Conservation (phyloP, 1,284 basidiomycete species). For the Schizophyllum amplum region DNA sequence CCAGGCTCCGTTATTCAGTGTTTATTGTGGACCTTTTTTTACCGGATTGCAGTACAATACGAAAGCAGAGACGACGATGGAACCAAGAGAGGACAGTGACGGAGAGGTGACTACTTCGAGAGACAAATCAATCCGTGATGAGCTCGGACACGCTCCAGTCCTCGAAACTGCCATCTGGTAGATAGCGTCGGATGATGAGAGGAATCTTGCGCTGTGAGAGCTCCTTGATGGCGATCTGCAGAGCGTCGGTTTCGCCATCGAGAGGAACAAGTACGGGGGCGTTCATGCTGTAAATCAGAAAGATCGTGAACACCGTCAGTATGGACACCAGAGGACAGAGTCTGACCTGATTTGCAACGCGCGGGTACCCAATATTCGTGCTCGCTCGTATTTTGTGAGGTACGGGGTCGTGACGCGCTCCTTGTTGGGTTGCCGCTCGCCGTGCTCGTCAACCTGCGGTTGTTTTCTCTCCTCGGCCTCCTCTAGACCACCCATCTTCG, state of each 20-base stretch:
- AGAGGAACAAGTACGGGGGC: conserved; percentile 91
- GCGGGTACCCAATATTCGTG: conserved; percentile 94
- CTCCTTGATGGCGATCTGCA: conserved; percentile 96
- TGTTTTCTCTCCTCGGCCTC: neutral
- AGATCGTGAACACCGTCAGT: conserved; percentile 1
- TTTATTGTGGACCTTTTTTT: neutral
- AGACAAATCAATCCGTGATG: conserved; percentile 51
- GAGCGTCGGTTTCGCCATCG: conserved; percentile 91
- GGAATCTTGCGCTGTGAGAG: conserved; percentile 95
- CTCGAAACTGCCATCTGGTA: conserved; percentile 94
- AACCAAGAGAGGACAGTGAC: neutral
- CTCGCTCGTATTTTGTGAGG: conserved; percentile 98
- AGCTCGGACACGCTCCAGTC: conserved; percentile 97
- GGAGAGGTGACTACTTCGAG: neutral
- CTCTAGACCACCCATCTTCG: neutral
- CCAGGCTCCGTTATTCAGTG: neutral
- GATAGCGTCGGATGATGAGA: conserved; percentile 87
- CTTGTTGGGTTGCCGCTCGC: conserved; percentile 73
- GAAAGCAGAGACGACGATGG: neutral
- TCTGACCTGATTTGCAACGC: conserved; percentile 95
- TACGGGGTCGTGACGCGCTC: conserved; percentile 95
- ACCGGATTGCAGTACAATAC: neutral
- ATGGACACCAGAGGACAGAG: conserved; percentile 1
- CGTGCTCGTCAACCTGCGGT: neutral
- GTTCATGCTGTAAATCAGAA: conserved; percentile 75